phyloP scores from a whole-genome alignment of 2,329 filamentous ascomycete species.

The Juglanconis juglandina region DNA sequence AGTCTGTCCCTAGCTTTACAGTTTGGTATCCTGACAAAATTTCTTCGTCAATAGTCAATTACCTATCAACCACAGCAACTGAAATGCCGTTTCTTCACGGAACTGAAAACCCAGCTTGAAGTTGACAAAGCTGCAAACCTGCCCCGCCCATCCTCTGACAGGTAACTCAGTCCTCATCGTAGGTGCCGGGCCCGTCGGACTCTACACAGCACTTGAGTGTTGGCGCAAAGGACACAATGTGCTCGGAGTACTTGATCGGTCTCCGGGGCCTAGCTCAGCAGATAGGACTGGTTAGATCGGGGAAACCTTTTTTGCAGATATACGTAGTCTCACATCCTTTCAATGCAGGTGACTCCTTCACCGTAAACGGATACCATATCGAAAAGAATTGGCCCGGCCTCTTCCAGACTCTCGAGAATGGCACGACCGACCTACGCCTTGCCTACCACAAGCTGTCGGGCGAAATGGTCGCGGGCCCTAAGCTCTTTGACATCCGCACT shows the following conservation, averaged over 20 bases:
- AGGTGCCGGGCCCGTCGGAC: slow-evolving; percentile 14
- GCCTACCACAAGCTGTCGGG: slow-evolving; percentile 24
- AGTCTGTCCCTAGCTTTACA: no score
- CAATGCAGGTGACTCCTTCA: slow-evolving; percentile 23
- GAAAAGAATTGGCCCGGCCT: slow-evolving; percentile 20
- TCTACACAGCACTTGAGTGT: slow-evolving; percentile 17
- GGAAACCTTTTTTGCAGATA: no score
- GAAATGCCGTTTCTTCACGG: slow-evolving; percentile 10
- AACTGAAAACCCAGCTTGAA: not conserved
- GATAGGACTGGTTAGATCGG: not conserved
- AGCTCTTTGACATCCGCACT: slow-evolving; percentile 16
- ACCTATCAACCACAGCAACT: not conserved
- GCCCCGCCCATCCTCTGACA: slow-evolving; percentile 1
- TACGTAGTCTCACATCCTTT: no score
- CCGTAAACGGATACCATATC: slow-evolving; percentile 17
- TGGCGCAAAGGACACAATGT: slow-evolving; percentile 19
- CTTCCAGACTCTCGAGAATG: not conserved
- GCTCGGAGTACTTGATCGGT: slow-evolving; percentile 8
- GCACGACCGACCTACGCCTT: slow-evolving; percentile 18
- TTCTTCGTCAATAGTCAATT: not conserved
- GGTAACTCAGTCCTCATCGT: slow-evolving; percentile 14
- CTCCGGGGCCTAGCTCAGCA: slow-evolving; percentile 3
- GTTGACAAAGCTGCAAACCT: not conserved
- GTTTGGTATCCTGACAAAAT: no score
- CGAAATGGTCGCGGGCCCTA: slow-evolving; percentile 19